These are phyloP conservation scores for Xerocomellus dryophilus DNA, from an alignment of 768 basidiomycete genomes.

Conservation along the genomic window DNA sequence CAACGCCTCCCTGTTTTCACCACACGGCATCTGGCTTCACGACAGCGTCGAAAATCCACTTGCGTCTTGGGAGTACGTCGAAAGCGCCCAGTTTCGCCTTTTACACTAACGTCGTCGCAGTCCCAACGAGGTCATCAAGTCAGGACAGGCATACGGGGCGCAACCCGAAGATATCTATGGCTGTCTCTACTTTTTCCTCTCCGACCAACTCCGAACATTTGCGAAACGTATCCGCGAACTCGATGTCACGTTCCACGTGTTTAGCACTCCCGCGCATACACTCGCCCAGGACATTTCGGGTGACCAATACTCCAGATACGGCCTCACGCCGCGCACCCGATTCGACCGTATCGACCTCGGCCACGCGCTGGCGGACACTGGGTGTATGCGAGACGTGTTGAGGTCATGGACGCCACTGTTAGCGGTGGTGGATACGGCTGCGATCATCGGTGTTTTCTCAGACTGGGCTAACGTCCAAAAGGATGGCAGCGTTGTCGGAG, in stretches of 20 bases:
- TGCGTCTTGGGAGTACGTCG: slow-evolving; percentile 46
- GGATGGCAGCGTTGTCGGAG: slow-evolving; percentile 11
- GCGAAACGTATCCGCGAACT: slow-evolving; percentile 37
- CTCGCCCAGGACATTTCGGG: slow-evolving; percentile 39
- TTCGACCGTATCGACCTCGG: slow-evolving; percentile 48
- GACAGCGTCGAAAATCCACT: slow-evolving; percentile 39
- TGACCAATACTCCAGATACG: slow-evolving; percentile 17
- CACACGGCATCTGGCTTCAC: slow-evolving; percentile 42
- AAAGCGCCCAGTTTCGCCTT: background rate
- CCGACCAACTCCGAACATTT: slow-evolving; percentile 39
- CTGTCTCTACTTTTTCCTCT: slow-evolving; percentile 46
- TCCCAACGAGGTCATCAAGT: slow-evolving; percentile 36
- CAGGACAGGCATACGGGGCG: slow-evolving; percentile 37
- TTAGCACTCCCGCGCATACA: slow-evolving; percentile 34
- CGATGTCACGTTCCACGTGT: slow-evolving; percentile 34
- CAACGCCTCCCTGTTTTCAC: slow-evolving; percentile 44
- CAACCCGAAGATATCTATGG: slow-evolving; percentile 43
- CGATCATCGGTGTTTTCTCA: slow-evolving; percentile 42
- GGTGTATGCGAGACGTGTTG: slow-evolving; percentile 30
- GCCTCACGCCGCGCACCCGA: slow-evolving; percentile 24
- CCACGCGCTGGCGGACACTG: slow-evolving; percentile 37
- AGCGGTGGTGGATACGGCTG: slow-evolving; percentile 24
- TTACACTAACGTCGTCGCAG: slow-evolving; percentile 25
- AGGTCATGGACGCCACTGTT: slow-evolving; percentile 38
- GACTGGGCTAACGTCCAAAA: slow-evolving; percentile 34